Percentiles rank a stretch among this genome's conserved stretches.
Conservation (phyloP, 75 land plant genomes). For the Cunninghamia lanceolata region DNA sequence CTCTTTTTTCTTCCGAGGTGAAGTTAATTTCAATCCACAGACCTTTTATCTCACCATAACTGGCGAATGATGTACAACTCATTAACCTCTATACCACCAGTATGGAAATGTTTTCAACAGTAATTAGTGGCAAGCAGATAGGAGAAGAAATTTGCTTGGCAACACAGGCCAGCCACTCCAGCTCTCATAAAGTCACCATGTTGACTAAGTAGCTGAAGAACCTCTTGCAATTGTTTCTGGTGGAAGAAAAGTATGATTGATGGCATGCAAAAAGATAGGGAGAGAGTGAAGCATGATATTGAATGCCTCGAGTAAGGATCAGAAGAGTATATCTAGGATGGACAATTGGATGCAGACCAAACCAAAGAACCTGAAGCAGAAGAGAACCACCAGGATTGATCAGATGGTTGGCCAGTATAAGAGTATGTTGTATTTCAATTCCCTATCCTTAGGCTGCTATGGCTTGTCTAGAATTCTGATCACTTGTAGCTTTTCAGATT, state of each 20-base stretch:
- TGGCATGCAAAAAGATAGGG: neutral
- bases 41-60: neutral
- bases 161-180: neutral
- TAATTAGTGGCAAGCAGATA: neutral
- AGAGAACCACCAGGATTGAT: neutral
- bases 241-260: neutral
- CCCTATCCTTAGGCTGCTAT: neutral
- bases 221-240: neutral
- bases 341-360: neutral
- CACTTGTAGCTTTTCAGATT: neutral
- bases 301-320: neutral
- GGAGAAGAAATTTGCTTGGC: neutral
- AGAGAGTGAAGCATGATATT: neutral
- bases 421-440: neutral
- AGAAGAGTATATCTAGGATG: neutral
- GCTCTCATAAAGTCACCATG: neutral
- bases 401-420: neutral
- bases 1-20: neutral
- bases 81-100: neutral
- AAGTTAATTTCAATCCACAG: neutral
- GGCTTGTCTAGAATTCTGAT: neutral
- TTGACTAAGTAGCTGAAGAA: neutral
- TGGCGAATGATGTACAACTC: neutral
- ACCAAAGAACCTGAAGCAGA: neutral
- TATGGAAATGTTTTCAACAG: neutral